These are phyloP conservation scores for Rhizodiscina lignyota DNA, from an alignment of 495 filamentous ascomycete species.

Conservation along the genomic window DNA sequence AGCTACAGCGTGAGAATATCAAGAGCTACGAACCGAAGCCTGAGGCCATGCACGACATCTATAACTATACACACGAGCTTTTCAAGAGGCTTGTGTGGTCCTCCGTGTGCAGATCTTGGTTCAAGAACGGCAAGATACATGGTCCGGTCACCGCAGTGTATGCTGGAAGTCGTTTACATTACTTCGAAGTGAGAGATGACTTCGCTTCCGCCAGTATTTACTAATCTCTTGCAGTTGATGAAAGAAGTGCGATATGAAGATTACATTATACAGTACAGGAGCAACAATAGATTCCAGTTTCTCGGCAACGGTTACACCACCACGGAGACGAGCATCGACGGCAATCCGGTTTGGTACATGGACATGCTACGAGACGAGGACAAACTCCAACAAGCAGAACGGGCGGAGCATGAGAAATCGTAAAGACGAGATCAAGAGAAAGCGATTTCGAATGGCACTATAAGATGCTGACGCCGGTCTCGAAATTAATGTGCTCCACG, in stretches of 20 bases:
- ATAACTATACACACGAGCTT: constrained; percentile 28
- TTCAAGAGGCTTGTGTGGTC: constrained; percentile 29
- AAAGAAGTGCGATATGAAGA: constrained; percentile 9
- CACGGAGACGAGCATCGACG: constrained; percentile 2
- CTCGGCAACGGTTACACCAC: constrained; percentile 6
- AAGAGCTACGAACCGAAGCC: constrained; percentile 17
- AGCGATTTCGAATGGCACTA: constrained; percentile 1
- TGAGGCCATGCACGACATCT: constrained; percentile 29
- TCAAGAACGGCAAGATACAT: constrained; percentile 24
- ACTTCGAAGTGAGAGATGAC: constrained; percentile 31
- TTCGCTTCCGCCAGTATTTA: too few species aligned
- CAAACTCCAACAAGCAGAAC: too few species aligned
- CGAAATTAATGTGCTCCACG: too few species aligned
- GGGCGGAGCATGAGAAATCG: too few species aligned
- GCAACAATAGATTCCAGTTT: constrained; percentile 8
- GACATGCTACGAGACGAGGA: too few species aligned
- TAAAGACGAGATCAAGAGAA: too few species aligned
- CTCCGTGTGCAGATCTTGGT: constrained; percentile 36
- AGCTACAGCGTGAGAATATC: constrained; percentile 22
- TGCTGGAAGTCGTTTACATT: constrained; percentile 24
- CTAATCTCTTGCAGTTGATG: constrained; percentile 7
- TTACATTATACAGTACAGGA: constrained; percentile 5
- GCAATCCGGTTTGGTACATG: constrained; percentile 6
- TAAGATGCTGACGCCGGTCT: neutral
- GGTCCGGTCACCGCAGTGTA: constrained; percentile 20